Conservation (phyloP, 176 grass and related monocot genomes). For the Hordeum marinum region DNA sequence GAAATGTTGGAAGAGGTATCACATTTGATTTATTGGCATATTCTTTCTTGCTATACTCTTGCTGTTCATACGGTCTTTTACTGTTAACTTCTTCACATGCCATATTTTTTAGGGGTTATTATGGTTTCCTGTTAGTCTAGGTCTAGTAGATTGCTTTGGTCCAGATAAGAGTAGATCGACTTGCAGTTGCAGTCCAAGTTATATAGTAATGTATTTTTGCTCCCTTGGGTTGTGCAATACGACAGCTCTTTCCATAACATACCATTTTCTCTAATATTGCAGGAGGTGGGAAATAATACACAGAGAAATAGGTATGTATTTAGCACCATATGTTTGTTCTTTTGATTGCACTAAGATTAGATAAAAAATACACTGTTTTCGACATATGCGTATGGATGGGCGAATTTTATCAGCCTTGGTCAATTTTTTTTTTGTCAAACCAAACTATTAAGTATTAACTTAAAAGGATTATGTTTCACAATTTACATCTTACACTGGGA, state of each 20-base stretch:
- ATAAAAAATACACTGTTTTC: background rate
- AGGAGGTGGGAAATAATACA: conserved; percentile 83
- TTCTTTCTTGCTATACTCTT: background rate
- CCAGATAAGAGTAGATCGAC: background rate
- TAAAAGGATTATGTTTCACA: background rate
- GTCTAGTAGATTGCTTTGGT: background rate
- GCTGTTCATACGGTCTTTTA: background rate
- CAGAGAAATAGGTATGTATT: conserved; percentile 78
- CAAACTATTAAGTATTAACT: background rate
- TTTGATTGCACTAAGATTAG: conserved; percentile 24
- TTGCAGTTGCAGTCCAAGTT: background rate
- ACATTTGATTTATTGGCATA: conserved; percentile 33
- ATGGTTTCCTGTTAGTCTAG: background rate
- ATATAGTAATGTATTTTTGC: background rate
- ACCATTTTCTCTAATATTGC: conserved; percentile 41
- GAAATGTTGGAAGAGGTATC: conserved; percentile 87
- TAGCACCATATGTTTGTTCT: conserved; percentile 32
- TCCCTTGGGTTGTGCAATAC: background rate
- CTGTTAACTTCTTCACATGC: conserved; percentile 13
- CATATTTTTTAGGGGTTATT: conserved; percentile 4
- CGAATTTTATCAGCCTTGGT: conserved; percentile 12
- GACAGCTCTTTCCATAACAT: background rate
- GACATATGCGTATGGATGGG: conserved; percentile 9
- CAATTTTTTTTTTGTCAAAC: background rate
- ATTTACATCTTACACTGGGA: background rate